Base-by-base conservation (phyloP, 208 protist species). In the Crithidia fasciculata region DNA sequence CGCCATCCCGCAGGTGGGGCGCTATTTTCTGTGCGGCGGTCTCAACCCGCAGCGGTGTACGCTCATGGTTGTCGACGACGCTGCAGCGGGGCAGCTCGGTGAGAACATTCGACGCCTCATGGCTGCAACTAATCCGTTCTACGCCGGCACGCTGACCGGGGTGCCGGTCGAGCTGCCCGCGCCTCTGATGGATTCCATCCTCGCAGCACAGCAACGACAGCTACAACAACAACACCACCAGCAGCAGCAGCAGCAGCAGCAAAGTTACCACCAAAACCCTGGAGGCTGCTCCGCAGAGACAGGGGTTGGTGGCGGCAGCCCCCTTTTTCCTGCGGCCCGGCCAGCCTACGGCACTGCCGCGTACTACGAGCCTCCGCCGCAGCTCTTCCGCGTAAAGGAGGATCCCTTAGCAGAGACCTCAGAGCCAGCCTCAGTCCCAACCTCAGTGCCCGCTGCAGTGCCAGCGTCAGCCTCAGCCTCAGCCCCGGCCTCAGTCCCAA, bases 291-390 rank as follows among this genome's bases (percentile, higher is more conserved):
- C 43, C n/a, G 60, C 43, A 15, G 36, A 41, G 10, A 49, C 45
- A 49, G 12, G 39, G 41, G 64, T 8, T 19, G 7, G 12, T 49
- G 45, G 50, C 50, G 50, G 16, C 50, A 8, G 8, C 8, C 16
- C 8, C 50, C 12, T 49, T 49, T 49, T 8, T 49, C 9, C 45
- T 13, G 28, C 28, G 28, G 28, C 28, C 28, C 28, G 28, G 50
- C 15, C 7, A 5, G 50, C 6, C 15, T 69, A 69, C 52, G 28
- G 19, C n/a, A 43, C 64, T 3, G 39, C n/a, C 39, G 10, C 10
- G 16, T 69, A 54, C 52, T 69, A 59, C 19, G n/a, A n/a, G 18
- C n/a, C 52, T 8, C 65, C 53, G 19, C 65, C 65, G n/a, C 65
- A 45, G 65, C 53, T 53, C 40, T 70, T 59, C 41, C 43, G 19